Evolutionary conservation across 768 basidiomycete species (phyloP), one percentile per base, ranked within the genome.

Genomic region (Panaeolus papilionaceus): DNA sequence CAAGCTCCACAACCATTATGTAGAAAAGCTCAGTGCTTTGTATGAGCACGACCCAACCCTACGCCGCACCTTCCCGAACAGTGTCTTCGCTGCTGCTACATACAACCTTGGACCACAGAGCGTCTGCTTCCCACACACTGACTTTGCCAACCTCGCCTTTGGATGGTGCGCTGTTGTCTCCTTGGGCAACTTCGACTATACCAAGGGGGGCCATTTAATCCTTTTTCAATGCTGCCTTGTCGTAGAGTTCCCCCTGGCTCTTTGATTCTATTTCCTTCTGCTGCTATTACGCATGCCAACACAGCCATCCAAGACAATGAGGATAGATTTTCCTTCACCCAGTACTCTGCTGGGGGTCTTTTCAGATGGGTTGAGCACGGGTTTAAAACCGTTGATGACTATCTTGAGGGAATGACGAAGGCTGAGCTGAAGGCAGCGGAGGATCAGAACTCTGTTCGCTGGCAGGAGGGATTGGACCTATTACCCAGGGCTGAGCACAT

Each of bases 181-280:
- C 0, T 37, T 66, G 2, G 70, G 70, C 14, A 16, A 38, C 2
- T 70, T 61, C 20, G 63, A 70, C 37, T 47, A 47, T 5, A 66
- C 37, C 4, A 54, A 64, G 20, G 69, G 69, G 0, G 69, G 69
- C 1, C 70, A 70, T 42, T 26, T 70, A 20, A 38, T 70, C 4
- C 40, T 70, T 2, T 70, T 67, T 67, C 66, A 70, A 18, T 63
- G 58, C 14, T 3, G 64, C 18, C 61, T 67, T 4, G 69, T 68
- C 1, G 38, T 70, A 14, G 64, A 67, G 18, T 68, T 70, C 9
- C 39, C 11, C 14, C 39, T 40, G 39, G 39, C 14, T 40, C 11
- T 40, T 40, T 14, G 11, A 62, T 64, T 26, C 39, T 64, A 10
- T 39, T 64, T 37, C 33, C 63, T 11, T 64, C 63, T 14, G 44